These are phyloP conservation scores for Tetraselmis striata DNA, from an alignment of 139 green algal species.

Conservation along the genomic window DNA sequence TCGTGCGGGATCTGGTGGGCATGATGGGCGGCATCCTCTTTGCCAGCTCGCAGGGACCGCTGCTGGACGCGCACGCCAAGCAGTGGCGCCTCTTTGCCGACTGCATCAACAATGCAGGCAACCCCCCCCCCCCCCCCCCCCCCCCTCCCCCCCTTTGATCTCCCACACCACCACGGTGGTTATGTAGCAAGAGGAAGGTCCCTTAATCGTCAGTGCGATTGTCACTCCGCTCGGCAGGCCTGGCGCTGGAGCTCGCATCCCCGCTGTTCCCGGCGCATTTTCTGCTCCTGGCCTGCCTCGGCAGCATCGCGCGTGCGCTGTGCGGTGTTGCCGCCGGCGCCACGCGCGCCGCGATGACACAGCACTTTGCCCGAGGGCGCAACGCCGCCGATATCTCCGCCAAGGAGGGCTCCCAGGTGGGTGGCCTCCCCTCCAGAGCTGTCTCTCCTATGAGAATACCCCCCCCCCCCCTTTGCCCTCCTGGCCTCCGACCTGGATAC, in stretches of 20 bases:
- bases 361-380: slow-evolving; percentile 69
- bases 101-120: slow-evolving; percentile 36
- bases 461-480: too few species aligned
- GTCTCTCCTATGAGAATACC: too few species aligned
- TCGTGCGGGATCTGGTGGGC: slow-evolving; percentile 56
- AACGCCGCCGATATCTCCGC: slow-evolving; percentile 79
- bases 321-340: slow-evolving; percentile 64
- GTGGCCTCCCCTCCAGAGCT: too few species aligned
- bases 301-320: slow-evolving; percentile 48
- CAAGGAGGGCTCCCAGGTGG: slow-evolving; percentile 72
- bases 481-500: too few species aligned
- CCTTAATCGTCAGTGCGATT: too few species aligned
- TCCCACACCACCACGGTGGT: background rate
- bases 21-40: slow-evolving; percentile 67
- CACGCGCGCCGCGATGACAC: slow-evolving; percentile 72
- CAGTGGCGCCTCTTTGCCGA: slow-evolving; percentile 75
- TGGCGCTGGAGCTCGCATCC: slow-evolving; percentile 45
- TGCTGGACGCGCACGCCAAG: slow-evolving; percentile 61
- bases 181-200: too few species aligned
- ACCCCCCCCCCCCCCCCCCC: slow-evolving; percentile 1
- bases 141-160: background rate
- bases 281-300: slow-evolving; percentile 53
- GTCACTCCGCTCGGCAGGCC: slow-evolving; percentile 23
- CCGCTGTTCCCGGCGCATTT: slow-evolving; percentile 41
- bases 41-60: slow-evolving; percentile 35